Conservation (phyloP, 257 asterid species). For the Solanum chaucha region DNA sequence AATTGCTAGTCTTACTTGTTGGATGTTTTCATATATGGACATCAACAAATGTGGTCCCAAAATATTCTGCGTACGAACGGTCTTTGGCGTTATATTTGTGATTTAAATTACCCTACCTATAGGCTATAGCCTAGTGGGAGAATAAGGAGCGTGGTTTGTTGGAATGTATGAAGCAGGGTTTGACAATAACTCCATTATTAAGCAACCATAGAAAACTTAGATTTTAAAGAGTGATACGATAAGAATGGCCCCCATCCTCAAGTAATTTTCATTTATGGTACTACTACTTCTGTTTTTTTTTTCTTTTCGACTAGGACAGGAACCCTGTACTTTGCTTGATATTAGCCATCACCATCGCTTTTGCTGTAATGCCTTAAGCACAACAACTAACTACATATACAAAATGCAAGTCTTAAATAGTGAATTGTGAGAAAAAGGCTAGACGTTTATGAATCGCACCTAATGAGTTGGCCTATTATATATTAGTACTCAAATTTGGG, state of each 20-base stretch:
- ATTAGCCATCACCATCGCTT: background rate
- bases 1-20: background rate
- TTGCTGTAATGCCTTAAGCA: background rate
- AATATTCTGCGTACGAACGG: background rate
- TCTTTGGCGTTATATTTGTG: background rate
- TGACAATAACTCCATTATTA: background rate
- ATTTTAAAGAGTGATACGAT: background rate
- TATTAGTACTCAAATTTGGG: background rate
- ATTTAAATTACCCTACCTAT: background rate
- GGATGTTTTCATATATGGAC: background rate
- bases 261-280: background rate
- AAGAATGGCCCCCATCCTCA: background rate
- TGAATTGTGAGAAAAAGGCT: too few relatives aligned
- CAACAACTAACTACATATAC: background rate
- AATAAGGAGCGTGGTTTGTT: background rate
- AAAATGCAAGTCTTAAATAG: too few relatives aligned
- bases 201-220: background rate
- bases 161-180: background rate
- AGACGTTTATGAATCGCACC: background rate
- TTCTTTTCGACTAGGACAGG: background rate
- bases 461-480: background rate
- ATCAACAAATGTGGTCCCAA: background rate
- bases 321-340: background rate
- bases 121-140: background rate
- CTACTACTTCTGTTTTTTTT: background rate